Conservation (phyloP, 148 eudicot species). For the Linanthus parryae region DNA sequence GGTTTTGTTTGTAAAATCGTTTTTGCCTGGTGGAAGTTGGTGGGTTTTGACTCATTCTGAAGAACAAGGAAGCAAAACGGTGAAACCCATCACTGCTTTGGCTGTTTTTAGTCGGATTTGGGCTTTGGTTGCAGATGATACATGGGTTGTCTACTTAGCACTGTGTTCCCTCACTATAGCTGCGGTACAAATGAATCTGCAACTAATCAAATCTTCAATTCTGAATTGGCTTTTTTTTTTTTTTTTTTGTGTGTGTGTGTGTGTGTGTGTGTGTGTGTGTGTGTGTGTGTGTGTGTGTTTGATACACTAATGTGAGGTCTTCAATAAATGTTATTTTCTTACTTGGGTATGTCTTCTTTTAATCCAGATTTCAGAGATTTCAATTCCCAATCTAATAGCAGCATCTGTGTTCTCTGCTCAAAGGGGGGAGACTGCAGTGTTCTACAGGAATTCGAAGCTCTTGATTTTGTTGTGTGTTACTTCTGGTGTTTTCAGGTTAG, state of each 20-base stretch:
- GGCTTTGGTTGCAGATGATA: constrained; percentile 27
- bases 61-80: neutral
- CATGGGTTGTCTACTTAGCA: constrained; percentile 24
- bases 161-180: constrained; percentile 38
- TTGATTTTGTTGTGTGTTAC: constrained; percentile 29
- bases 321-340: no score
- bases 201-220: no score
- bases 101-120: constrained; percentile 33
- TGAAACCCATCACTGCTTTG: constrained; percentile 16
- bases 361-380: constrained; percentile 41
- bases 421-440: constrained; percentile 26
- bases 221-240: no score
- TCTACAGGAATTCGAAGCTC: constrained; percentile 28
- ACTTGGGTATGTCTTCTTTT: neutral
- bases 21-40: constrained; percentile 36
- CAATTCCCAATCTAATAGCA: constrained; percentile 45
- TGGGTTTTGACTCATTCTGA: constrained; percentile 23
- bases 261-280: no score
- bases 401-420: constrained; percentile 48
- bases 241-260: no score
- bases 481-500: constrained; percentile 56
- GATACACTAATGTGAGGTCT: no score
- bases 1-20: constrained; percentile 10
- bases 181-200: constrained; percentile 19
- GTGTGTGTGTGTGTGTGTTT: no score